Base-by-base conservation (phyloP, 2,329 filamentous ascomycete species). In the Apiospora arundinis region DNA sequence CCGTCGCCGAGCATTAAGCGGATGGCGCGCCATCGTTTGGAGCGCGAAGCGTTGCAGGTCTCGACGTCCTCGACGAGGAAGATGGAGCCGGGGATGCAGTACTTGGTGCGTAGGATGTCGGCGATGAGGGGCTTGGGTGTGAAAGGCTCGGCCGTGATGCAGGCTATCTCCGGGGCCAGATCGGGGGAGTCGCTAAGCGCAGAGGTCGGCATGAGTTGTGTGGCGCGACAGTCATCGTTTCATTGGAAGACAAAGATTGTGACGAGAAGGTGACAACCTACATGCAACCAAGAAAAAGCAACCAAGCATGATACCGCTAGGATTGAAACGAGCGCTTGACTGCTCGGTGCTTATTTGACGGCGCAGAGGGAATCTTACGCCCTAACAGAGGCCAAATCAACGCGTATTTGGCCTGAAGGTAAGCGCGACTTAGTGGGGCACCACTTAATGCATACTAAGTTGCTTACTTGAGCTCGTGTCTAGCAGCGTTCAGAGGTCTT, bases 1-100 rank as follows among this genome's bases (percentile, higher is more conserved):
- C 87, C 87, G 73, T 90, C 88, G 48, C 87, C 85, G 0, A 90
- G 82, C 0, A 89, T 70, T 14, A 90, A 74, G 2, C 87, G 82
- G 0, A 88, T 75, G 1, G 81, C 80, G 44, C 86, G 84, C 82
- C 84, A 85, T 76, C 81, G 76, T 75, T 73, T 75, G 32, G 79
- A 79, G 1, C 37, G 73, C 1, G 83, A 80, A 0, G 85, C 78
- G 0, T 82, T 76, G 0, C 81, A 72, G 21, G 74, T 69, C 16
- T 86, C 81, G n/a, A 87, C 71, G 65, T 79, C 81, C 71, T 87
- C 85, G 48, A 89, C 84, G 0, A 89, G 81, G 46, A 89, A 85
- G 68, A 89, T 74, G 1, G 86, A 86, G 3, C 83, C 83, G 0
- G 85, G 82, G 2, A 83, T 73, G 76, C 86, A 88, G 75, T 83